These are phyloP conservation scores for Ascochyta clinopodiicola DNA, from an alignment of 2,329 filamentous ascomycete genomes.

Conservation along the genomic window DNA sequence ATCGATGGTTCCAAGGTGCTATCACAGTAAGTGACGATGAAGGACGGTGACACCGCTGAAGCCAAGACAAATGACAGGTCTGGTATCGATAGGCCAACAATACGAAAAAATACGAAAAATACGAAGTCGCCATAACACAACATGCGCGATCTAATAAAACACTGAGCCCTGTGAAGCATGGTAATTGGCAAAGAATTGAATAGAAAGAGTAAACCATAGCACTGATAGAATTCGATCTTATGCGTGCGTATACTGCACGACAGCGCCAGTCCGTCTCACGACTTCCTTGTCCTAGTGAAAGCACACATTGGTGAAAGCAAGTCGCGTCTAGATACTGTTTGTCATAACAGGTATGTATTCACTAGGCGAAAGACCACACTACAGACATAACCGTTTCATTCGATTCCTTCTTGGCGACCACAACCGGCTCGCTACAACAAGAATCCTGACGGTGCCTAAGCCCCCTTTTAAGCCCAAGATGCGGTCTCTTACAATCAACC, in stretches of 20 bases:
- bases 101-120: conserved; percentile 2
- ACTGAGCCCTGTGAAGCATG: background rate
- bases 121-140: background rate
- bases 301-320: no score
- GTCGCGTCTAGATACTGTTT: no score
- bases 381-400: background rate
- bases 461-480: background rate
- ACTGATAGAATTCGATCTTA: no score
- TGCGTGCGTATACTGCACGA: no score
- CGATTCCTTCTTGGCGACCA: no score
- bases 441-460: background rate
- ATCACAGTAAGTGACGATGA: background rate
- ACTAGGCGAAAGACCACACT: background rate
- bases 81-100: conserved; percentile 1
- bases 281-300: no score
- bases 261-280: no score
- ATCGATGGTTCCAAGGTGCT: background rate
- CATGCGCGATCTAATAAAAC: no score
- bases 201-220: no score
- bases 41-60: background rate
- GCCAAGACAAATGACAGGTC: background rate
- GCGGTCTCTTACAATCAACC: background rate
- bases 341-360: background rate
- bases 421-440: background rate
- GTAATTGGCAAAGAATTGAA: background rate